Base-by-base conservation (phyloP, 192 early-diverging fungal species). In the Coemansia asiatica region DNA sequence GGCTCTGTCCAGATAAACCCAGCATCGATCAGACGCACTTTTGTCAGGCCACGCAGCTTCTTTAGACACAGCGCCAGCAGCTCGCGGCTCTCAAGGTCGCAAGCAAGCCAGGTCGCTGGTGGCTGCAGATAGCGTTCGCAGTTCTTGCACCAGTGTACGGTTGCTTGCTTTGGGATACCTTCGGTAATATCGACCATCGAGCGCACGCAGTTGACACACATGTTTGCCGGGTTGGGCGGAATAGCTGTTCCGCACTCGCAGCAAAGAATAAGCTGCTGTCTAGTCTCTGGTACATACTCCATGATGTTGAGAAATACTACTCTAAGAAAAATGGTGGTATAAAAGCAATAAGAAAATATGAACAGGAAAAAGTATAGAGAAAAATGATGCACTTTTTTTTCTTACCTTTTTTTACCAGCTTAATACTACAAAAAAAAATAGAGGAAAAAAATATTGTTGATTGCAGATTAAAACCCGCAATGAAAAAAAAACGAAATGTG, bases 1-100 rank as follows among this genome's bases (percentile, higher is more conserved):
- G 91, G 91, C 74, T 99, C 97, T 4, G 97, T 99, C 95, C 95
- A 99, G 61, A 98, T 92, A 66, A 99, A 99, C 27, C 94, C 94
- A 2, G 97, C 97, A 64, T 99, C 96, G 29, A 99, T 88, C 59
- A 99, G 83, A 31, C 95, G 89, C 36, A 98, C 97, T 75, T 97
- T 99, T 59, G 77, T 83, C 59, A 98, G 83, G 16, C 95, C 94
- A 64, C 87, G 89, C 38, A 99, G 86, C 75, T 93, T 94, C 79
- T 96, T 95, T 44, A 99, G 75, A 72, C 95, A 96, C 51, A 99
- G 71, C 3, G 95, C 89, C 38, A 99, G 75, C 60, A 99, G 83
- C 75, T 99, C 95, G 57, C 91, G 83, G 29, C 87, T 90, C 81
- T 99, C 97, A 27, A 98, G 86, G 23, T 91, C 88, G 31, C 91